Percentiles rank a stretch among this genome's conserved stretches.
Conservation (phyloP, 139 green algal species). For the Monoraphidium neglectum region DNA sequence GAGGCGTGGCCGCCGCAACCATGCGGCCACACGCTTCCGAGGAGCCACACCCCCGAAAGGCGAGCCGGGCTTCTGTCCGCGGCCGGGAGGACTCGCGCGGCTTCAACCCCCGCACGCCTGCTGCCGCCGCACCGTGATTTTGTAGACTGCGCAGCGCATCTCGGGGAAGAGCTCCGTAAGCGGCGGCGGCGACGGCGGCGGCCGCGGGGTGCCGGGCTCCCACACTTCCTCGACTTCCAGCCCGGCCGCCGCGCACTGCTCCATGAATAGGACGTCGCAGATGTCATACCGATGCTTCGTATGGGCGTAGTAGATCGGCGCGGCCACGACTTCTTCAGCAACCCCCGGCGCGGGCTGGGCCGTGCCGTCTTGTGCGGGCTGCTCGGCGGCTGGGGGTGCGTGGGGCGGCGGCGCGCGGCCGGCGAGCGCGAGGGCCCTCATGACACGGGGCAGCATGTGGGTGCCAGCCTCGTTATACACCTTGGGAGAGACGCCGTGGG, state of each 20-base stretch:
- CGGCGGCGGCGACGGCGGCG: slow-evolving; percentile 36
- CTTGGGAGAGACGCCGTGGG: no score
- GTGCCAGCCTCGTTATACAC: slow-evolving; percentile 33
- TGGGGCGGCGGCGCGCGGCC: slow-evolving; percentile 15
- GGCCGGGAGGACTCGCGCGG: no score
- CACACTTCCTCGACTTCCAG: slow-evolving; percentile 27
- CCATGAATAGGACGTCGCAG: slow-evolving; percentile 26
- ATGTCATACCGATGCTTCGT: slow-evolving; percentile 38
- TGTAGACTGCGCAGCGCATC: slow-evolving; percentile 41
- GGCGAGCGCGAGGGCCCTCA: slow-evolving; percentile 2
- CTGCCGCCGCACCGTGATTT: slow-evolving; percentile 16
- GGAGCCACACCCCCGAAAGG: no score
- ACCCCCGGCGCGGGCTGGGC: not conserved
- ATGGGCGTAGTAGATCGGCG: slow-evolving; percentile 33
- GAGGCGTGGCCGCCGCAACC: no score
- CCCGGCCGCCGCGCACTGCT: slow-evolving; percentile 2
- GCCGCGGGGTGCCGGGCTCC: slow-evolving; percentile 22
- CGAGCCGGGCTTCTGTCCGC: no score
- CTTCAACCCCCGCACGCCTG: no score
- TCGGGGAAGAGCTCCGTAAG: slow-evolving; percentile 41
- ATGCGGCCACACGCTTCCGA: no score
- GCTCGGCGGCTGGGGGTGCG: no score
- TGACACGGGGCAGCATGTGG: not conserved
- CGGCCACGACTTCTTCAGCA: not conserved
- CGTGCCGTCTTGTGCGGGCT: no score